phyloP scores from a whole-genome alignment of 2,329 filamentous ascomycete species.

The Stagonosporopsis vannaccii region DNA sequence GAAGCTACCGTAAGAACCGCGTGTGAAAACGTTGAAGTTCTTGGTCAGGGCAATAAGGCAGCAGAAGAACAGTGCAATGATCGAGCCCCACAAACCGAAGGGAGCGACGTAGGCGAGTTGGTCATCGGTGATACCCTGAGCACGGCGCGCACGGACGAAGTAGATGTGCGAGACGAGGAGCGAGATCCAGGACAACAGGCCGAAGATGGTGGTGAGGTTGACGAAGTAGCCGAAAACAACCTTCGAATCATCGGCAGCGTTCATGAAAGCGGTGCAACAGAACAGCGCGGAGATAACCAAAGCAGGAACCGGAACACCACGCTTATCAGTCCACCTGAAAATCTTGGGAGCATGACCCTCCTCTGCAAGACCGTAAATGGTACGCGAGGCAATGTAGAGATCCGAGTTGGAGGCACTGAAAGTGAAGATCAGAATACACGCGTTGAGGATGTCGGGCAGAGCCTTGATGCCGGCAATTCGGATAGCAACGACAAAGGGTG shows the following conservation, averaged over 20 bases:
- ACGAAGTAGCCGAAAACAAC: slow-evolving; percentile 58
- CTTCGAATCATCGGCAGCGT: slow-evolving; percentile 51
- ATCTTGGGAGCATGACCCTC: slow-evolving; percentile 76
- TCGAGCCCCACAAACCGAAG: slow-evolving; percentile 74
- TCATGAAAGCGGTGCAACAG: slow-evolving; percentile 70
- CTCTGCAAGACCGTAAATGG: slow-evolving; percentile 74
- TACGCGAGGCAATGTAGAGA: slow-evolving; percentile 76
- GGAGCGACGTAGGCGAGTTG: slow-evolving; percentile 68
- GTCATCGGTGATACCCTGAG: slow-evolving; percentile 55
- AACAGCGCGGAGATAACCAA: slow-evolving; percentile 68
- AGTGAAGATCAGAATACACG: slow-evolving; percentile 76
- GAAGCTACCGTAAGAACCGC: slow-evolving; percentile 61
- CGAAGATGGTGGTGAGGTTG: slow-evolving; percentile 54
- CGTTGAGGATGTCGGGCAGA: slow-evolving; percentile 75
- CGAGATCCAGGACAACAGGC: slow-evolving; percentile 57
- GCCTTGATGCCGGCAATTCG: slow-evolving; percentile 66
- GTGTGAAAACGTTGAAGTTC: slow-evolving; percentile 77
- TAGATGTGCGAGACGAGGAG: slow-evolving; percentile 59
- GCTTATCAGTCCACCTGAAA: slow-evolving; percentile 73
- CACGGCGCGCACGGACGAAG: slow-evolving; percentile 55
- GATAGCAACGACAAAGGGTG: slow-evolving; percentile 80
- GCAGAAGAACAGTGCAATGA: slow-evolving; percentile 73
- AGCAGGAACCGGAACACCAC: slow-evolving; percentile 74
- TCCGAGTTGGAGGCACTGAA: slow-evolving; percentile 81
- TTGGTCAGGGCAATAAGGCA: slow-evolving; percentile 79